phyloP scores from a whole-genome alignment of 2,329 filamentous ascomycete species.

The Apiospora pterosperma region DNA sequence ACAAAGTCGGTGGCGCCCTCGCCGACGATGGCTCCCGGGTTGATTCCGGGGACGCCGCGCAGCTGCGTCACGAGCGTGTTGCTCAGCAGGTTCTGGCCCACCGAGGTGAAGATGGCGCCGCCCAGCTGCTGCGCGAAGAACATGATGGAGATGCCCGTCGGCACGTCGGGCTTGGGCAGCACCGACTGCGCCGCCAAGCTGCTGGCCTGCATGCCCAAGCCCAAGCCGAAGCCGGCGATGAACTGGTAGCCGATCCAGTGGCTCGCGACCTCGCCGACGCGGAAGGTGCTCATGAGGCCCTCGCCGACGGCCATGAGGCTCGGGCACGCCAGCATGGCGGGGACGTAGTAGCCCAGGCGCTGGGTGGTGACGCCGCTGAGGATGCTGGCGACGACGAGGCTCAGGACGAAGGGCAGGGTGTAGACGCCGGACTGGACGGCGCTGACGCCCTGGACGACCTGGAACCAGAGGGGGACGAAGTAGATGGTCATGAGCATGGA shows the following conservation, averaged over 20 bases:
- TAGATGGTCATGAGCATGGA: conserved; percentile 53
- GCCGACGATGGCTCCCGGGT: conserved; percentile 28
- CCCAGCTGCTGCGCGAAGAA: conserved; percentile 44
- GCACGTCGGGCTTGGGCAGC: conserved; percentile 35
- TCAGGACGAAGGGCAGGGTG: conserved; percentile 54
- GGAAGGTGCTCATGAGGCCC: conserved; percentile 56
- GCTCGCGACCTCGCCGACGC: conserved; percentile 38
- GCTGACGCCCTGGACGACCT: conserved; percentile 50
- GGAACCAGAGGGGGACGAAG: conserved; percentile 56
- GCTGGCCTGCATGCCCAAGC: conserved; percentile 56
- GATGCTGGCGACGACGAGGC: conserved; percentile 50
- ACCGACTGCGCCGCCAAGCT: conserved; percentile 50
- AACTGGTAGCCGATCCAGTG: conserved; percentile 61
- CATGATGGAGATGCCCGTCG: conserved; percentile 40
- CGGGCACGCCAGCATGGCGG: conserved; percentile 50
- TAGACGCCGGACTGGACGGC: conserved; percentile 55
- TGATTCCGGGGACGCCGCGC: conserved; percentile 26
- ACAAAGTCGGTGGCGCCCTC: conserved; percentile 50
- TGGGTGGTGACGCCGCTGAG: conserved; percentile 46
- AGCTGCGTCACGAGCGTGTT: conserved; percentile 30
- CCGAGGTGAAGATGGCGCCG: conserved; percentile 41
- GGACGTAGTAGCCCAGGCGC: conserved; percentile 57
- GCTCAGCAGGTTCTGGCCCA: conserved; percentile 42
- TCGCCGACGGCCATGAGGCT: conserved; percentile 48
- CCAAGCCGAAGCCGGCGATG: conserved; percentile 55